These are phyloP conservation scores for Aspergillus ustus DNA, from an alignment of 2,329 filamentous ascomycete genomes.

Conservation along the genomic window DNA sequence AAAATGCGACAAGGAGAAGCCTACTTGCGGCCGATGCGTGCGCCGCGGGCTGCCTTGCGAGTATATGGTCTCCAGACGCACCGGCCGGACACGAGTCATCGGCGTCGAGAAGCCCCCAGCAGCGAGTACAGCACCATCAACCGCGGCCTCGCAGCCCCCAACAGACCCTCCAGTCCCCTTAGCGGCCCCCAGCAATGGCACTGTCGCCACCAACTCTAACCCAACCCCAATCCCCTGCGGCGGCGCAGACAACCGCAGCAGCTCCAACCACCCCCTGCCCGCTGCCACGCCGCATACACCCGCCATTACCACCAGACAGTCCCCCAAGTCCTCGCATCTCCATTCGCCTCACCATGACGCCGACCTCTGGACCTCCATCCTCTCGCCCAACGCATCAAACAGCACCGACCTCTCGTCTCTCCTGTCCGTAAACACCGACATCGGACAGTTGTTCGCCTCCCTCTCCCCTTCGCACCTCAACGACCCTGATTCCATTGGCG, in stretches of 20 bases:
- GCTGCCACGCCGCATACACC: neutral
- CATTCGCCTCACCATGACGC: neutral
- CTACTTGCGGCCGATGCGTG: slow-evolving; percentile 10
- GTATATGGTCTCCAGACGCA: slow-evolving; percentile 16
- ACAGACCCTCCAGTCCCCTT: too few relatives aligned
- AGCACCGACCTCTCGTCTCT: slow-evolving; percentile 1
- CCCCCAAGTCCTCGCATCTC: neutral
- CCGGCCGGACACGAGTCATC: slow-evolving; percentile 11
- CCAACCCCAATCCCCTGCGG: neutral
- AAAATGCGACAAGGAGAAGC: slow-evolving; percentile 17
- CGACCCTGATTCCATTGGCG: neutral
- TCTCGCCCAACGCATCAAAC: neutral
- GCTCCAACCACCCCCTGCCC: neutral
- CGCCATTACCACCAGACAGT: neutral
- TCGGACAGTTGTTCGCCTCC: neutral
- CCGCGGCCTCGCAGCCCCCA: neutral
- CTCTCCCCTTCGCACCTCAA: neutral
- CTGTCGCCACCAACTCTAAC: neutral
- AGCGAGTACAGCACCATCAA: neutral
- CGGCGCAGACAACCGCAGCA: neutral
- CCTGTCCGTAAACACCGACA: neutral
- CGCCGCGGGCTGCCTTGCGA: slow-evolving; percentile 14
- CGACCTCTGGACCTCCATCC: slow-evolving; percentile 1
- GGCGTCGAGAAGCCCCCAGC: slow-evolving; percentile 1
- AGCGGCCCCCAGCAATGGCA: neutral